Conservation (phyloP, 352 stramenopile genomes). For the Thraustotheca clavata region DNA sequence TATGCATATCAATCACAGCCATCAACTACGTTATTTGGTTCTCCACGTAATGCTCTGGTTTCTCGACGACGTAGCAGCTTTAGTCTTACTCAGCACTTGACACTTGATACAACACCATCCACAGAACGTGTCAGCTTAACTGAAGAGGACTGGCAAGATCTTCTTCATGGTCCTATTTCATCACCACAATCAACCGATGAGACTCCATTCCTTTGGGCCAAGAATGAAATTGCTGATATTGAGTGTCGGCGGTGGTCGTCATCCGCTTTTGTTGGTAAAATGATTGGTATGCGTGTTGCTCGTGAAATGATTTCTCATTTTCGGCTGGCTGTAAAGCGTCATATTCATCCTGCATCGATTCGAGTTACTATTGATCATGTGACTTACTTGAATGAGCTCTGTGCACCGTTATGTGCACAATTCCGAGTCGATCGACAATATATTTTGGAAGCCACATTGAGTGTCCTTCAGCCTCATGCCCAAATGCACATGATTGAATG, state of each 20-base stretch:
- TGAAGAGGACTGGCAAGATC: conserved; percentile 1
- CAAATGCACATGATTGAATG: conserved; percentile 77
- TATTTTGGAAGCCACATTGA: conserved; percentile 63
- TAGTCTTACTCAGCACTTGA: not conserved
- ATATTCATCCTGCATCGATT: conserved; percentile 27
- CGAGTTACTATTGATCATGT: conserved; percentile 33
- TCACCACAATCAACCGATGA: not conserved
- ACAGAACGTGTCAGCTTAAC: not conserved
- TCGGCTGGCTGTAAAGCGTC: conserved; percentile 42
- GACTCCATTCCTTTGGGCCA: conserved; percentile 48
- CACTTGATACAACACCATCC: conserved; percentile 14
- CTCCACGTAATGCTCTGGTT: not conserved
- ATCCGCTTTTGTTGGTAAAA: conserved; percentile 79
- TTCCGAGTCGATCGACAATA: conserved; percentile 76
- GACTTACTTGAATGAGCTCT: conserved; percentile 65
- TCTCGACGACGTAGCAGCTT: not conserved
- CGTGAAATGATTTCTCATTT: conserved; percentile 82
- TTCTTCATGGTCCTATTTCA: not conserved
- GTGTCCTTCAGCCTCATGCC: conserved; percentile 71
- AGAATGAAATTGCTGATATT: conserved; percentile 77
- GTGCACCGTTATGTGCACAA: conserved; percentile 57
- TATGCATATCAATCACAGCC: not conserved
- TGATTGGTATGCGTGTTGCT: conserved; percentile 76
- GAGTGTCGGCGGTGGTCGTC: conserved; percentile 78
- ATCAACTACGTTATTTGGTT: conserved; percentile 10